Evolutionary conservation across 176 grass and related monocot genomes (phyloP), one percentile per base, ranked within the genome.

Genomic region (Musa acuminata): DNA sequence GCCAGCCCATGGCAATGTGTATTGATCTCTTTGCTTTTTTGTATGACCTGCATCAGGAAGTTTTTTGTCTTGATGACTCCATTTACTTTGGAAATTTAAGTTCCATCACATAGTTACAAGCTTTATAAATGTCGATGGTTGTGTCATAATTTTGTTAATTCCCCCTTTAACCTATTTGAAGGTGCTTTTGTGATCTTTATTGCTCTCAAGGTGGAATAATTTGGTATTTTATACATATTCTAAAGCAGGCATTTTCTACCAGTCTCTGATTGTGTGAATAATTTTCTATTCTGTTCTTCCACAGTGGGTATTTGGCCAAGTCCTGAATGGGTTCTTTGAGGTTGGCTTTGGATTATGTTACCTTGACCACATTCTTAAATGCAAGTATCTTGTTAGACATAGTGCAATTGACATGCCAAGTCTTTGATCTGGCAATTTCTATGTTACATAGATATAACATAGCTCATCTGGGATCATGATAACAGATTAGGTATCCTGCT

Each of bases 151-250:
- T 59, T 14, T 5, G 29, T 43, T 43, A 43, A 1, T 21, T 21
- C n/a, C 20, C 9, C 51, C 7, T 70, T 70, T 21, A n/a, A 50
- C 67, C 9, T 51, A 9, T 50, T 7, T 13, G 14, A 48, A 70
- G 48, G 67, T 21, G 67, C 67, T 70, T 50, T 70, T 70, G 48
- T 51, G 49, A 43, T 25, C 35, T 70, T 50, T 20, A 51, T 20
- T 70, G 67, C 3, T 70, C 9, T 9, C 8, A 48, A 51, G 67
- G 17, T 70, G 48, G 67, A 70, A 70, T 70, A 70, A 70, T 70
- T 49, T 49, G 9, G 16, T 50, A 27, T 1, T 16, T 22, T 60
- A n/a, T 35, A 5, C 8, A n/a, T 22, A 22, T n/a, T 25, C 9
- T 19, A 51, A 13, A 3, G 8, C 8, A 70, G 43, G 7, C 17